Evolutionary conservation across 352 stramenopile species (phyloP).

Genomic region (Phytophthora sojae): DNA sequence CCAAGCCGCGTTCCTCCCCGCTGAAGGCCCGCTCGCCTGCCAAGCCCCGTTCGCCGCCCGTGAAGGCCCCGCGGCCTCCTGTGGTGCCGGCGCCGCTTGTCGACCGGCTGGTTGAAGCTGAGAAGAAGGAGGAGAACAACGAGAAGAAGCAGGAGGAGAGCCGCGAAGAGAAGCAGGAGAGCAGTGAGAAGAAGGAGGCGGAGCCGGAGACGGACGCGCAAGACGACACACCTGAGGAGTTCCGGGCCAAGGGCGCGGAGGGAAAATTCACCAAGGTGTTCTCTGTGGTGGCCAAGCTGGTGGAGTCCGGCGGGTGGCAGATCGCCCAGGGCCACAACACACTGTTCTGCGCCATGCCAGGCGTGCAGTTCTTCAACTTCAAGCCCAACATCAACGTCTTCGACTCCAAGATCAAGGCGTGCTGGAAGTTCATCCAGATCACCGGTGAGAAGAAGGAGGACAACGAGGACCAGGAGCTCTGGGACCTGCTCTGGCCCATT

Average conservation of each 20-base stretch:
- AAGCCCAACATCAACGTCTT: conserved; percentile 87
- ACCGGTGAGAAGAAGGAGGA: conserved; percentile 40
- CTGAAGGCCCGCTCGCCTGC: conserved; percentile 17
- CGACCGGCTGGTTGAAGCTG: conserved; percentile 5
- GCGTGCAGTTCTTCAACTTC: conserved; percentile 85
- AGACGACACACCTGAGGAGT: conserved; percentile 34
- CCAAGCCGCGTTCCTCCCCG: conserved; percentile 17
- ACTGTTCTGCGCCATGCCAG: conserved; percentile 79
- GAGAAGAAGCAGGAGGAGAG: not conserved
- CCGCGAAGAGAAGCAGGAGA: conserved; percentile 8
- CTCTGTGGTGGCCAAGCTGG: conserved; percentile 48
- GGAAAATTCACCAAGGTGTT: conserved; percentile 62
- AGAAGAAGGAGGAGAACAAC: conserved; percentile 7
- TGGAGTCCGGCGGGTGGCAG: conserved; percentile 67
- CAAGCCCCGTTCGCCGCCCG: conserved; percentile 14
- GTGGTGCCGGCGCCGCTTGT: conserved; percentile 13
- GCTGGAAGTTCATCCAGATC: conserved; percentile 78
- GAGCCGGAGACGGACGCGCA: conserved; percentile 6
- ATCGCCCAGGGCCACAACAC: conserved; percentile 65
- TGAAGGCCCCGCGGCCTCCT: conserved; percentile 14
- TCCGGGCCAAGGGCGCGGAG: conserved; percentile 35
- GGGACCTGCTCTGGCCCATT: conserved; percentile 74
- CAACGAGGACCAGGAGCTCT: conserved; percentile 48
- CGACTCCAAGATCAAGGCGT: conserved; percentile 78
- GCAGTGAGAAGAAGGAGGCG: conserved; percentile 12